Percentiles rank a stretch among this genome's conserved stretches.
Evolutionary conservation across 208 protist genomes (phyloP).

Genomic region (Trypanosoma scelopori): DNA sequence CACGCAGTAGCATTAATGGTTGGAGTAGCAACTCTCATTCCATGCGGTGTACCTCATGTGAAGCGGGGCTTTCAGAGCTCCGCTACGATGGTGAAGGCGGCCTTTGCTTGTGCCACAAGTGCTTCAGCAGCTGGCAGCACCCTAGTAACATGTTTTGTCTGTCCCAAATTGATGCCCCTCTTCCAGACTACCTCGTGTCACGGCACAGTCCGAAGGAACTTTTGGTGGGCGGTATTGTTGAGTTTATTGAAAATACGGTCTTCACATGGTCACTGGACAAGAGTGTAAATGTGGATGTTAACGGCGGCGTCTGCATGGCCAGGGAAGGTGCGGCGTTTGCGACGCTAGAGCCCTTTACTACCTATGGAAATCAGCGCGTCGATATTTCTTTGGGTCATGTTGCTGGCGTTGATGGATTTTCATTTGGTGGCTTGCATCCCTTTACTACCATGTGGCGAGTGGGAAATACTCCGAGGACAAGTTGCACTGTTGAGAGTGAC

Average conservation of each 20-base stretch:
- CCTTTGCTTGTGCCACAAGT: slow-evolving; percentile 61
- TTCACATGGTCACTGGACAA: slow-evolving; percentile 58
- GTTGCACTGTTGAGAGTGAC: slow-evolving; percentile 41
- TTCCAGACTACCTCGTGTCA: slow-evolving; percentile 73
- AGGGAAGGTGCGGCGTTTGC: slow-evolving; percentile 57
- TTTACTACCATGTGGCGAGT: slow-evolving; percentile 75
- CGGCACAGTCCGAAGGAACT: slow-evolving; percentile 51
- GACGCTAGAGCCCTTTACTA: slow-evolving; percentile 50
- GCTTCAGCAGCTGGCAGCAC: slow-evolving; percentile 80
- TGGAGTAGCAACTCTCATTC: slow-evolving; percentile 16
- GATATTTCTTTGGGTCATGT: slow-evolving; percentile 68
- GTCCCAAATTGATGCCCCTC: slow-evolving; percentile 15
- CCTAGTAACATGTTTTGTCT: slow-evolving; percentile 75
- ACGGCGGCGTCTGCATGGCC: slow-evolving; percentile 49
- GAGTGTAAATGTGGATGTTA: slow-evolving; percentile 73
- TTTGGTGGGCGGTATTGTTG: slow-evolving; percentile 50
- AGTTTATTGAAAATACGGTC: slow-evolving; percentile 75
- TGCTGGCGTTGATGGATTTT: slow-evolving; percentile 66
- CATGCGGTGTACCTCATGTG: slow-evolving; percentile 38
- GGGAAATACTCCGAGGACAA: slow-evolving; percentile 35
- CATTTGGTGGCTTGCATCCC: slow-evolving; percentile 73
- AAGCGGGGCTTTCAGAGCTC: slow-evolving; percentile 29
- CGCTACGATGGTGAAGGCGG: slow-evolving; percentile 75
- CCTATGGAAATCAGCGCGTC: slow-evolving; percentile 52
- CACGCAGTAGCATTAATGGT: slow-evolving; percentile 49